Base-by-base conservation (phyloP, 352 stramenopile genomes). In the Aphanomyces stellatus region DNA sequence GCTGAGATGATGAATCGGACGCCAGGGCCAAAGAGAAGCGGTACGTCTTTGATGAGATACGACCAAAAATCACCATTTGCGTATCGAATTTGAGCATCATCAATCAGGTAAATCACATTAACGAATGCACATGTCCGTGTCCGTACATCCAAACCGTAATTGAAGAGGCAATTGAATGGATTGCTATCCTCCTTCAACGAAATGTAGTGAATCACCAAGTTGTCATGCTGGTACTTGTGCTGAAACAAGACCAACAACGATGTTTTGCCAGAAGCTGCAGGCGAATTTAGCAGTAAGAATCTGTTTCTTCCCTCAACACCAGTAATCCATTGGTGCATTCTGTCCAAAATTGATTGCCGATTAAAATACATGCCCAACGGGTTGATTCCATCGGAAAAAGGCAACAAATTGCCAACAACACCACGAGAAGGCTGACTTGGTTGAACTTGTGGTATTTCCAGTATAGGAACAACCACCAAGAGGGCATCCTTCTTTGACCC, bases 1-100 rank as follows among this genome's bases (percentile, higher is more conserved):
- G 55, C 55, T 24, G 55, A 63, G 28, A 63, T 63, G 34, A 63
- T 63, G 33, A 63, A 63, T 31, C 55, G 55, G 28, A 63, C 55
- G 24, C 55, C 31, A 30, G 13, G 5, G 42, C 55, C 35, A 63
- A 63, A 25, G 19, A 30, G 25, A 27, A 63, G 55, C 8, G 55
- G 55, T 31, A 49, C 13, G 28, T 63, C 55, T 37, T 63, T 63
- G 19, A 63, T 63, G 31, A 63, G 35, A 13, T 28, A 24, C 11
- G 10, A 19, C 55, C 55, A 63, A 49, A 63, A 63, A 22, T n/a
- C n/a, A 19, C 10, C 5, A 30, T 63, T 31, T 31, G 11, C 55
- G 55, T 63, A 63, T 49, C 19, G 19, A 30, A 8, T 49, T 31
- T 63, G 55, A 63, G 55, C 55, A 31, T 63, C 55, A 30, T 63